Evolutionary conservation across 2,329 filamentous ascomycete genomes (phyloP).

Genomic region (Aspergillus hiratsukae): DNA sequence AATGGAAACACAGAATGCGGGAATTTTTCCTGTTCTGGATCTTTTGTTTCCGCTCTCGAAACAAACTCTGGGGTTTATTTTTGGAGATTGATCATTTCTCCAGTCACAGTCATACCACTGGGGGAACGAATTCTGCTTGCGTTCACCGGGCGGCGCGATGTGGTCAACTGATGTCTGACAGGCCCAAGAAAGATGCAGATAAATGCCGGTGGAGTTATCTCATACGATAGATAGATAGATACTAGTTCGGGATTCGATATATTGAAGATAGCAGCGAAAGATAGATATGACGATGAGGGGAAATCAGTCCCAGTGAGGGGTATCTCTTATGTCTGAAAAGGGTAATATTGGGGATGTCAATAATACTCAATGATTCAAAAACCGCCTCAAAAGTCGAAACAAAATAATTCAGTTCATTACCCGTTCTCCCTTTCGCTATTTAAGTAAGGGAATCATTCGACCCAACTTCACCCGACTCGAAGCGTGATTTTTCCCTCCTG

Average conservation of each 20-base stretch:
- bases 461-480: neutral
- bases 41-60: neutral
- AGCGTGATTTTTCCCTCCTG: neutral
- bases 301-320: neutral
- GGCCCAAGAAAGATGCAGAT: neutral
- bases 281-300: neutral
- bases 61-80: neutral
- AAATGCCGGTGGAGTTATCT: neutral
- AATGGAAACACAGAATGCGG: neutral
- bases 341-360: neutral
- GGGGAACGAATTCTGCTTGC: slow-evolving; percentile 22
- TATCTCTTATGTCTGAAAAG: neutral
- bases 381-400: neutral
- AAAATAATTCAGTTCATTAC: neutral
- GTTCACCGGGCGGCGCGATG: slow-evolving; percentile 25
- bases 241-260: no score
- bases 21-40: neutral
- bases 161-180: neutral
- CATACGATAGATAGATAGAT: no score
- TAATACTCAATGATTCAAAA: neutral
- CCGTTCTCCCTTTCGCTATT: neutral
- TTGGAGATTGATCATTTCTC: neutral
- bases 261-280: neutral
- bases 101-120: neutral
- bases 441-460: neutral